phyloP scores from a whole-genome alignment of 768 basidiomycete genomes.

The Termitomyces sp. region DNA sequence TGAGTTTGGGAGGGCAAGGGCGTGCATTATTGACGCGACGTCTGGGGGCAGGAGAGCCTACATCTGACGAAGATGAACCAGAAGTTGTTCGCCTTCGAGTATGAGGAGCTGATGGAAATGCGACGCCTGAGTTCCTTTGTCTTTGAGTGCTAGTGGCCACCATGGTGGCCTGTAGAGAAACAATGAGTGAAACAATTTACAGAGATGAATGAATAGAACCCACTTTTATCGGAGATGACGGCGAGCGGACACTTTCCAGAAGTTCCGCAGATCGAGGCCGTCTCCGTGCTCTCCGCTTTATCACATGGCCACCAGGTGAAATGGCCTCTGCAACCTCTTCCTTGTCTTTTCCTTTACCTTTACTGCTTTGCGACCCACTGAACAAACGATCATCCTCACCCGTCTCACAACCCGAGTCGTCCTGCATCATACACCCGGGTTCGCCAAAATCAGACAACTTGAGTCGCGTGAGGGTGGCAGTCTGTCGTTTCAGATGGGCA shows the following conservation, averaged over 20 bases:
- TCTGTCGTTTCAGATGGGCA: constrained; percentile 41
- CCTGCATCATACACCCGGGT: constrained; percentile 36
- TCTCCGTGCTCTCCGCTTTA: constrained; percentile 68
- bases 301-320: constrained; percentile 73
- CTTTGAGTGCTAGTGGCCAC: constrained; percentile 1
- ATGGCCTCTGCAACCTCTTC: constrained; percentile 64
- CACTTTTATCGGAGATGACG: constrained; percentile 38
- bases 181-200: neutral
- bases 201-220: constrained; percentile 13
- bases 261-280: constrained; percentile 67
- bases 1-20: constrained; percentile 17
- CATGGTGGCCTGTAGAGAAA: neutral
- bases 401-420: constrained; percentile 50
- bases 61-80: constrained; percentile 40
- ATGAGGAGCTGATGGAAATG: constrained; percentile 36
- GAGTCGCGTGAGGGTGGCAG: constrained; percentile 59
- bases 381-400: constrained; percentile 36
- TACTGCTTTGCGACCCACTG: constrained; percentile 19
- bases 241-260: constrained; percentile 42
- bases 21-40: constrained; percentile 41
- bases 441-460: constrained; percentile 51
- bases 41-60: constrained; percentile 48
- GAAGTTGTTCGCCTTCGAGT: constrained; percentile 32
- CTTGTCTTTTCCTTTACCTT: constrained; percentile 39
- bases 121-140: constrained; percentile 15